Conservation (phyloP, 129 eudicot genomes). For the Mikania micrantha region DNA sequence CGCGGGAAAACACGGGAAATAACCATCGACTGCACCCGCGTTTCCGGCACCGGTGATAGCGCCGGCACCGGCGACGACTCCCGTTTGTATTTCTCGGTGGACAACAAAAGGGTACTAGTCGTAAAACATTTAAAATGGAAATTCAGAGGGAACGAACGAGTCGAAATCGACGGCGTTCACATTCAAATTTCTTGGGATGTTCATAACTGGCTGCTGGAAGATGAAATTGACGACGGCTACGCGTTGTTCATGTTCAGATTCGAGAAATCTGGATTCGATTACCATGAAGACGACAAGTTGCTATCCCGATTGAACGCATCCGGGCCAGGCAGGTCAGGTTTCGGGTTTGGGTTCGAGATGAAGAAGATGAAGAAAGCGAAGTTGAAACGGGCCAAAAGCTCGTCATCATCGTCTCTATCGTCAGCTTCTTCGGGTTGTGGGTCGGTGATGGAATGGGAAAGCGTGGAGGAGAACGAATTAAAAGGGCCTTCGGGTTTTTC, state of each 20-base stretch:
- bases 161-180: slow-evolving; percentile 51
- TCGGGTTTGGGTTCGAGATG: slow-evolving; percentile 53
- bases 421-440: slow-evolving; percentile 60
- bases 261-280: slow-evolving; percentile 36
- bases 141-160: slow-evolving; percentile 60
- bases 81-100: slow-evolving; percentile 35
- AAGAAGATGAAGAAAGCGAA: slow-evolving; percentile 61
- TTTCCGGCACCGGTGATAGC: neutral
- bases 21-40: slow-evolving; percentile 41
- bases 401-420: slow-evolving; percentile 50
- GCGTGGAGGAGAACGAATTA: slow-evolving; percentile 62
- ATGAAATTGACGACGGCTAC: slow-evolving; percentile 42
- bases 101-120: slow-evolving; percentile 42
- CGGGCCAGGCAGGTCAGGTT: slow-evolving; percentile 27
- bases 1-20: slow-evolving; percentile 39
- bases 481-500: slow-evolving; percentile 69
- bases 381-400: slow-evolving; percentile 39
- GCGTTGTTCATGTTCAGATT: slow-evolving; percentile 70
- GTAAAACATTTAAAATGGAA: slow-evolving; percentile 74
- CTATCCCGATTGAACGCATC: slow-evolving; percentile 23
- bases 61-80: slow-evolving; percentile 32
- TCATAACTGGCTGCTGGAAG: slow-evolving; percentile 57
- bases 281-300: slow-evolving; percentile 22
- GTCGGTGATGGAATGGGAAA: slow-evolving; percentile 87
- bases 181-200: slow-evolving; percentile 79